phyloP scores from a whole-genome alignment of 495 filamentous ascomycete species.

The Penicillium macrosclerotiorum region DNA sequence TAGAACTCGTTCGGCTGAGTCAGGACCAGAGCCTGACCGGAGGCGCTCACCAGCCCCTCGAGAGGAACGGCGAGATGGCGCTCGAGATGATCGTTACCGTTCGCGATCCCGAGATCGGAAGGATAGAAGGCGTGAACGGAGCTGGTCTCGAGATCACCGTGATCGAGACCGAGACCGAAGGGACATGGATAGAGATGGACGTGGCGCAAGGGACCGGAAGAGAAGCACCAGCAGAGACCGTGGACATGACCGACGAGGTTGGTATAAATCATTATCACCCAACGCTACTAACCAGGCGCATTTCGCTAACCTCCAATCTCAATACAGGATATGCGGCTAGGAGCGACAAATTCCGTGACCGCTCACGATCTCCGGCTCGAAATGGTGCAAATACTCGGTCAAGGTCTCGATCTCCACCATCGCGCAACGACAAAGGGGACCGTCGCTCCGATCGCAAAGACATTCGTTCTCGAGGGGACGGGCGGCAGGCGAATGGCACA shows the following conservation, averaged over 20 bases:
- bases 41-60: constrained; percentile 30
- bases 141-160: constrained; percentile 47
- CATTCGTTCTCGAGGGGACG: constrained; percentile 19
- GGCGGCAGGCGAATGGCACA: constrained; percentile 25
- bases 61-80: constrained; percentile 31
- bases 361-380: constrained; percentile 39
- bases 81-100: constrained; percentile 40
- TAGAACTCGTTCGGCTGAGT: constrained; percentile 24
- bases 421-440: constrained; percentile 32
- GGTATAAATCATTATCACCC: background rate
- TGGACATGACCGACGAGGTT: constrained; percentile 43
- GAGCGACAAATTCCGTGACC: constrained; percentile 39
- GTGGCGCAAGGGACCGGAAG: constrained; percentile 38
- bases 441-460: constrained; percentile 36
- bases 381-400: constrained; percentile 38
- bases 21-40: constrained; percentile 36
- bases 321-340: constrained; percentile 31
- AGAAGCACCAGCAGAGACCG: constrained; percentile 49
- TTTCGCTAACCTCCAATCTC: background rate
- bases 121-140: constrained; percentile 39
- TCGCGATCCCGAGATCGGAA: constrained; percentile 44
- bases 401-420: constrained; percentile 33
- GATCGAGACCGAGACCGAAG: constrained; percentile 33
- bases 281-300: background rate
- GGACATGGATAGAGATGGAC: constrained; percentile 42